phyloP scores from a whole-genome alignment of 1,284 basidiomycete genomes.

The Heterobasidion annosum region DNA sequence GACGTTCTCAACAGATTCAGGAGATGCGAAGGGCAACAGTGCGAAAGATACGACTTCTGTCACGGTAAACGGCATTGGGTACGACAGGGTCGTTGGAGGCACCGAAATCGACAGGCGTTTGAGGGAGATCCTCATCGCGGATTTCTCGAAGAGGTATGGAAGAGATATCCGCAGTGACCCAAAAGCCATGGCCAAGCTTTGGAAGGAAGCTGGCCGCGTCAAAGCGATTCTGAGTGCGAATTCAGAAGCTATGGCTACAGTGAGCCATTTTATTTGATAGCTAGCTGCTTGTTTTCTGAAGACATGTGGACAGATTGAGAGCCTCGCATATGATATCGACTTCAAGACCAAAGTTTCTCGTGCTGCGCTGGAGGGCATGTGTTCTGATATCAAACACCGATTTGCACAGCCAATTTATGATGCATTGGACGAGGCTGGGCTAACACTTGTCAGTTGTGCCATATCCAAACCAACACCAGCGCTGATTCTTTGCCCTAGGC shows the following conservation, averaged over 20 bases:
- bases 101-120: conserved; percentile 79
- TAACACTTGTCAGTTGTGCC: conserved; percentile 45
- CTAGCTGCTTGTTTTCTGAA: conserved; percentile 1
- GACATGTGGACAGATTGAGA: conserved; percentile 59
- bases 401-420: conserved; percentile 75
- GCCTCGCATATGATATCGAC: conserved; percentile 85
- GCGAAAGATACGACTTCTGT: conserved; percentile 64
- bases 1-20: conserved; percentile 52
- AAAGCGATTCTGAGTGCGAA: conserved; percentile 96
- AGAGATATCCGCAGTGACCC: conserved; percentile 65
- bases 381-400: conserved; percentile 49
- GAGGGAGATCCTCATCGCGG: conserved; percentile 72
- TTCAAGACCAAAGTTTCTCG: conserved; percentile 77
- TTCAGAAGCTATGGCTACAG: conserved; percentile 63
- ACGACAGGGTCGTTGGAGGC: conserved; percentile 73
- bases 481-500: conserved; percentile 27
- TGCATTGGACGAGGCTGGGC: conserved; percentile 62
- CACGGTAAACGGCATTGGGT: conserved; percentile 72
- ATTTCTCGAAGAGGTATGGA: conserved; percentile 66
- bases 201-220: conserved; percentile 88
- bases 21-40: conserved; percentile 25
- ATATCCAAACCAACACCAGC: not conserved
- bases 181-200: conserved; percentile 86
- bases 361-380: conserved; percentile 67
- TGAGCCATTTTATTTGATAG: conserved; percentile 26